Evolutionary conservation across 768 basidiomycete species (phyloP), one percentile per base, ranked within the genome.

Genomic region (Trametes cingulata): DNA sequence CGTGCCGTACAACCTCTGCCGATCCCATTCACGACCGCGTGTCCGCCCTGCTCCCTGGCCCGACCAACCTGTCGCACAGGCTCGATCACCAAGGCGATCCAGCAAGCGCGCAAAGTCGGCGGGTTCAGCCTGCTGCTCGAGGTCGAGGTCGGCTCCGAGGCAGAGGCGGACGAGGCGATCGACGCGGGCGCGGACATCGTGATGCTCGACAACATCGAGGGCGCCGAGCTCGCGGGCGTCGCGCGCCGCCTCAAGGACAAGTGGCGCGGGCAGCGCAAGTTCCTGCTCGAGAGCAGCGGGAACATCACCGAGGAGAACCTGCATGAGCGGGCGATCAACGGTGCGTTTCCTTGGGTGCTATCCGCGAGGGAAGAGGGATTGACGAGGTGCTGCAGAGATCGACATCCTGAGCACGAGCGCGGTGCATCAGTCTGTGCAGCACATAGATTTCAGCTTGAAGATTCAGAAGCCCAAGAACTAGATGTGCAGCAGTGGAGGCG

Each of bases 401-500:
- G 97, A 99, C 72, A 95, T 98, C 68, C 68, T 97, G 73, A 91
- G 95, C 76, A 95, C 93, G 41, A 95, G 92, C 61, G 83, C 80
- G 9, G 91, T 95, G 24, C 94, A 95, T 66, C 93, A 98, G 73
- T 92, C 91, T 1, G 93, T 92, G 24, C 92, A 85, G 65, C 95
- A 97, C 69, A 87, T 98, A 62, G 97, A 98, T 73, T 99, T 95
- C 73, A 97, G 94, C 68, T 80, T 99, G 68, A 98, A 98, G 82
- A 88, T 98, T 62, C 94, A 95, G 74, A 82, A 81, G 65, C 82
- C 84, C 10, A 79, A 79, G 64, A 71, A 69, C 47, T 58, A 47
- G 9, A 42, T 24, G 9, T 20, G 43, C 5, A 35, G 17, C 15
- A 6, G 33, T 22, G 15, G 22, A 3, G 8, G 37, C 14, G 25